Evolutionary conservation across 495 filamentous ascomycete species (phyloP).

Genomic region (Penicillium diatomitis): DNA sequence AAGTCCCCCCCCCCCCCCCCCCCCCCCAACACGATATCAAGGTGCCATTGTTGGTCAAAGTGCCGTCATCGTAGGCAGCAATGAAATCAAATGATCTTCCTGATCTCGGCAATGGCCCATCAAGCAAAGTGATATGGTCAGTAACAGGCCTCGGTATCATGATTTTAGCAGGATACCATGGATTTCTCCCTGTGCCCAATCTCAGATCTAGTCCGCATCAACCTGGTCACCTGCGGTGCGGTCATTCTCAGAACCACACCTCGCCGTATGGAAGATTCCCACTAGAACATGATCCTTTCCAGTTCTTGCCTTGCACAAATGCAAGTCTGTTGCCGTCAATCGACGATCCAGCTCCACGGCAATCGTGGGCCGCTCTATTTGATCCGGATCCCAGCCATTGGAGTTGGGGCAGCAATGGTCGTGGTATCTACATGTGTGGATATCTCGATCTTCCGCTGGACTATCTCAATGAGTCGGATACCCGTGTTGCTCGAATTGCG

Average conservation of each 20-base stretch:
- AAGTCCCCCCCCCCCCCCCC: too few relatives aligned
- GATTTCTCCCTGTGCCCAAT: neutral
- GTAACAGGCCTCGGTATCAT: neutral
- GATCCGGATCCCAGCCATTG: slow-evolving; percentile 6
- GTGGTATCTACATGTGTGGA: slow-evolving; percentile 12
- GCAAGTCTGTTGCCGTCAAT: slow-evolving; percentile 6
- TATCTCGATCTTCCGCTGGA: slow-evolving; percentile 12
- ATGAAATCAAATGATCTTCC: too few relatives aligned
- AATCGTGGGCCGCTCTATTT: slow-evolving; percentile 12
- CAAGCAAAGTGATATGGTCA: neutral
- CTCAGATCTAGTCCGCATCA: neutral
- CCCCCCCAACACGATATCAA: too few relatives aligned
- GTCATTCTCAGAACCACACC: neutral
- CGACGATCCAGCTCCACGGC: slow-evolving; percentile 3
- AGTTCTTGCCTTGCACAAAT: slow-evolving; percentile 12
- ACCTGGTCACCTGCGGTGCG: neutral
- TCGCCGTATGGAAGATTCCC: slow-evolving; percentile 8
- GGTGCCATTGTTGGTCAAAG: too few relatives aligned
- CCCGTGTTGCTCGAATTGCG: slow-evolving; percentile 9
- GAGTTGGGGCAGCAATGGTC: slow-evolving; percentile 6
- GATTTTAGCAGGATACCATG: neutral
- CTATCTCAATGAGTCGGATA: slow-evolving; percentile 10
- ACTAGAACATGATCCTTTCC: slow-evolving; percentile 7
- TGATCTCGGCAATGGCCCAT: neutral
- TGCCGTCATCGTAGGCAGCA: too few relatives aligned